Conservation (phyloP, 805 yeast species). For the Wickerhamiella allomyrinae region DNA sequence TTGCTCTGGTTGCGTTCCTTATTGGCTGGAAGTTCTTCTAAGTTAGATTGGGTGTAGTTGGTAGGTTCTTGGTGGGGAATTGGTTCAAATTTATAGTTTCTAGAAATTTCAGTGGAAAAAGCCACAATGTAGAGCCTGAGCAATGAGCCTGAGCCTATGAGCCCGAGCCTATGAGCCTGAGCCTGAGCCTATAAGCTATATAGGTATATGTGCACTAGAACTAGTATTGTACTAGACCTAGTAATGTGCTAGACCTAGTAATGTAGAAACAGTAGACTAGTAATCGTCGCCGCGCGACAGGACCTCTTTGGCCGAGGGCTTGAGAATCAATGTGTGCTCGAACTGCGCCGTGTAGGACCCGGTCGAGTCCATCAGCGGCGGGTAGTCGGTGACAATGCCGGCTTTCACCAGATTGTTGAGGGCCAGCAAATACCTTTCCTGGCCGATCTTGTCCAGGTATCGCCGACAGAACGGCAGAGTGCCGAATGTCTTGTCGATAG, state of each 20-base stretch:
- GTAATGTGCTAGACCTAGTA: too few species aligned
- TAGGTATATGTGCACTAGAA: too few species aligned
- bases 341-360: constrained; percentile 93
- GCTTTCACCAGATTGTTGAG: constrained; percentile 70
- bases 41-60: constrained; percentile 7
- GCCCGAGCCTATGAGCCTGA: too few species aligned
- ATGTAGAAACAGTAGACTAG: too few species aligned
- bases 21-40: constrained; percentile 63
- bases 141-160: too few species aligned
- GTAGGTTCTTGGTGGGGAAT: neutral
- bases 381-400: constrained; percentile 86
- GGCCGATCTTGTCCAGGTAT: constrained; percentile 80
- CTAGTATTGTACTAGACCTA: too few species aligned
- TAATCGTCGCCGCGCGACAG: constrained; percentile 93
- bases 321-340: constrained; percentile 85
- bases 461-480: constrained; percentile 95
- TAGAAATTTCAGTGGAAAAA: neutral
- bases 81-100: neutral
- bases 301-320: constrained; percentile 86
- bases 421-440: constrained; percentile 80
- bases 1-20: constrained; percentile 40
- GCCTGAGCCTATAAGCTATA: too few species aligned
- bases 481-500: constrained; percentile 74
- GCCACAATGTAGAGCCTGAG: neutral
- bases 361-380: constrained; percentile 70